phyloP scores from a whole-genome alignment of 306 rosid genomes.

The Canavalia gladiata region DNA sequence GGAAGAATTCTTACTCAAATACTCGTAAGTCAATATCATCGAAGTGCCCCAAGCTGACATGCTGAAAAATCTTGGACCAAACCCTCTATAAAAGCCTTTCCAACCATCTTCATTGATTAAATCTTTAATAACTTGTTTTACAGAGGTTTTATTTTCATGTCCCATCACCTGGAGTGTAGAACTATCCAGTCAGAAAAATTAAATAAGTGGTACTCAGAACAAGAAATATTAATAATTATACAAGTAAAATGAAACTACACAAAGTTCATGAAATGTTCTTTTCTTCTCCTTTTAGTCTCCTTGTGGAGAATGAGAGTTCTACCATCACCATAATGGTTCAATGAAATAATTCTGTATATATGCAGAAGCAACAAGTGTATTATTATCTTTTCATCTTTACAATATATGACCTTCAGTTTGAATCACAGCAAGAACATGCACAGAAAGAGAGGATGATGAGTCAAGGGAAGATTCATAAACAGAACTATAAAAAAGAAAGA shows the following conservation, averaged over 20 bases:
- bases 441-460: conserved; percentile 14
- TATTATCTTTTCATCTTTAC: conserved; percentile 1
- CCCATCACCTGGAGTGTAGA: conserved; percentile 75
- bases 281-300: conserved; percentile 2
- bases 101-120: conserved; percentile 89
- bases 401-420: background rate
- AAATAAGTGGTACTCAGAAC: conserved; percentile 30
- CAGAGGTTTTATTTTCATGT: conserved; percentile 68
- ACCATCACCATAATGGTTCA: conserved; percentile 24
- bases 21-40: conserved; percentile 92
- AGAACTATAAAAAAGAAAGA: background rate
- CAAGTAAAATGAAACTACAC: conserved; percentile 17
- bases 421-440: conserved; percentile 8
- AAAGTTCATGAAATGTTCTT: conserved; percentile 15
- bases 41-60: conserved; percentile 98
- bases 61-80: conserved; percentile 97
- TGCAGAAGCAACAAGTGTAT: background rate
- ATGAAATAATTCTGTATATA: background rate
- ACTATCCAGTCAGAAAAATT: conserved; percentile 41
- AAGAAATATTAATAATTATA: conserved; percentile 4
- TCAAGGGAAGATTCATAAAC: background rate
- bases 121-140: conserved; percentile 77
- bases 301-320: conserved; percentile 21
- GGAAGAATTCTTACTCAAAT: conserved; percentile 73
- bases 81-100: conserved; percentile 93